Evolutionary conservation across 2,329 filamentous ascomycete genomes (phyloP), one percentile per base, ranked within the genome.

Genomic region (Diaporthe destruens): DNA sequence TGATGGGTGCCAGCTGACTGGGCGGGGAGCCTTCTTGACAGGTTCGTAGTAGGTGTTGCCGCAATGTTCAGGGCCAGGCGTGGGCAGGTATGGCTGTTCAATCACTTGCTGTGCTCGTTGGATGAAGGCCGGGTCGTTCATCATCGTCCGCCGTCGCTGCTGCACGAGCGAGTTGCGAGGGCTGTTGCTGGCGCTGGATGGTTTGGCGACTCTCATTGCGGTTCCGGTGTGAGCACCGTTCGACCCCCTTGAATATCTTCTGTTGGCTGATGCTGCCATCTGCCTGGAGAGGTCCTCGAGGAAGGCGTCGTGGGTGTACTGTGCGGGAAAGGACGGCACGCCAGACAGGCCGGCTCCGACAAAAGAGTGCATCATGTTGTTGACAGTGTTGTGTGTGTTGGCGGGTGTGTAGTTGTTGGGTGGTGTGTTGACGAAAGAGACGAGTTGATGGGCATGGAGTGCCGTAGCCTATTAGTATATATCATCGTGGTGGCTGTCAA

Each of bases 1-100:
- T 29, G 88, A 88, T 3, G 92, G 91, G 80, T 95, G 93, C 93
- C 93, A 95, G 84, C 92, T 94, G 57, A 93, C 84, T 7, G 93
- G 92, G 54, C 93, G 88, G 68, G 82, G 82, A 51, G 85, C 81
- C 78, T 82, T 80, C 76, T 80, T 82, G 51, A 81, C 74, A 5
- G 79, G 80, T 34, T 81, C 79, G 71, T 81, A 80, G 47, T 78
- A 76, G 42, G 68, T 67, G 34, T 79, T 78, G 74, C 76, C 80
- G 11, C 80, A 81, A 75, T 80, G 79, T 71, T 82, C 65, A 75
- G 78, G 32, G 75, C 79, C 71, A 0, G 77, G 78, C 0, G 83
- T 79, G 75, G 85, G 77, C 74, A 83, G 72, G 75, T 79, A 78
- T 57, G 84, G 78, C 72, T 87, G 83, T 72, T 88, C 83, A 56